These are phyloP conservation scores for Xylaria sp. DNA, from an alignment of 2,329 filamentous ascomycete genomes.

Conservation along the genomic window DNA sequence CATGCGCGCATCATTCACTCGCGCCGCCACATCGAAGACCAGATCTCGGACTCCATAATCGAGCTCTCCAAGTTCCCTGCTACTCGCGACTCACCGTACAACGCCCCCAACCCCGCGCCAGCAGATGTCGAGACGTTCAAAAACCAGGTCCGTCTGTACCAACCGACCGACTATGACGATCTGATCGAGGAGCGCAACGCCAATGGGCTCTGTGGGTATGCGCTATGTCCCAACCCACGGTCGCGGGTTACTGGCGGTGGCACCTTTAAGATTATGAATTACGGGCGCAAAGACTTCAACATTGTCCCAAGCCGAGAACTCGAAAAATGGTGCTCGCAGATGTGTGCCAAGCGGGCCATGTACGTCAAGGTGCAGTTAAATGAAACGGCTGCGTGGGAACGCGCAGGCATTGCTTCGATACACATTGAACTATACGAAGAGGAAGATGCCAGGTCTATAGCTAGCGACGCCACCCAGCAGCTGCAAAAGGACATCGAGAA, in stretches of 20 bases:
- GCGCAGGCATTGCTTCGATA: slow-evolving; percentile 63
- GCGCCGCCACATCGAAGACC: slow-evolving; percentile 76
- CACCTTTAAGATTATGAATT: slow-evolving; percentile 70
- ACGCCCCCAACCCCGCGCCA: slow-evolving; percentile 51
- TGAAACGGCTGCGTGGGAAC: slow-evolving; percentile 84
- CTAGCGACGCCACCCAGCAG: slow-evolving; percentile 25
- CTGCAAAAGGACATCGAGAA: slow-evolving; percentile 27
- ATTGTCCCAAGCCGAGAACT: slow-evolving; percentile 75
- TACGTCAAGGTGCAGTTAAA: slow-evolving; percentile 89
- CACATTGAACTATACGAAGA: slow-evolving; percentile 71
- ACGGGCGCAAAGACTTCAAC: slow-evolving; percentile 59
- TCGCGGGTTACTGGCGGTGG: slow-evolving; percentile 61
- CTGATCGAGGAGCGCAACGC: slow-evolving; percentile 89
- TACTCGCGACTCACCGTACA: slow-evolving; percentile 36
- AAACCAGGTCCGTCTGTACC: slow-evolving; percentile 72
- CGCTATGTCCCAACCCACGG: slow-evolving; percentile 73
- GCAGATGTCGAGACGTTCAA: slow-evolving; percentile 71
- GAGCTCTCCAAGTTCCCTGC: slow-evolving; percentile 68
- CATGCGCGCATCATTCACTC: slow-evolving; percentile 84
- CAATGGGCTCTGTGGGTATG: slow-evolving; percentile 81
- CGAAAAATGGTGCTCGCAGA: slow-evolving; percentile 85
- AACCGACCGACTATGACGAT: slow-evolving; percentile 87
- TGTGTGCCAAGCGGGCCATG: slow-evolving; percentile 78
- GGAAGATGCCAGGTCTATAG: slow-evolving; percentile 58
- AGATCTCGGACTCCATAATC: slow-evolving; percentile 76